phyloP scores from a whole-genome alignment of 2,329 filamentous ascomycete genomes.

The Aspergillus ochraceus region DNA sequence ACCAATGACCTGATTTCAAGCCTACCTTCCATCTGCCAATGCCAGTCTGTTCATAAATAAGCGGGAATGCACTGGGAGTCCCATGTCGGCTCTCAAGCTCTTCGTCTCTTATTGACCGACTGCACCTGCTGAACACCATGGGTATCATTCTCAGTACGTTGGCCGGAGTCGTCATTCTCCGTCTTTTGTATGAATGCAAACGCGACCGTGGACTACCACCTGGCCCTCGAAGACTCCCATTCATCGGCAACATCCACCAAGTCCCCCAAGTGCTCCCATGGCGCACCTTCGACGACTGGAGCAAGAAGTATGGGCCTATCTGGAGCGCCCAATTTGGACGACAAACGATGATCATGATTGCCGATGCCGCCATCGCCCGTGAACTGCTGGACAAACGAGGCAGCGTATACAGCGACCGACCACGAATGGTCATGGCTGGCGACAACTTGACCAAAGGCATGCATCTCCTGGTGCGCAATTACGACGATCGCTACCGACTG shows the following conservation, averaged over 20 bases:
- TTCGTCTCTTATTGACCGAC: neutral
- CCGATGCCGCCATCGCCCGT: conserved; percentile 52
- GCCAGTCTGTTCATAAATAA: neutral
- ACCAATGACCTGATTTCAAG: neutral
- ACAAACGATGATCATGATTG: conserved; percentile 41
- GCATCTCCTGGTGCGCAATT: conserved; percentile 44
- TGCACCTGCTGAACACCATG: neutral
- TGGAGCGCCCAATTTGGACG: conserved; percentile 33
- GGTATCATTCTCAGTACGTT: neutral
- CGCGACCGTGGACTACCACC: conserved; percentile 24
- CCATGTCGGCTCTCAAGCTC: no score
- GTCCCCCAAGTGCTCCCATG: conserved; percentile 23
- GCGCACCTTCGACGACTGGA: conserved; percentile 32
- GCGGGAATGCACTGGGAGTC: neutral
- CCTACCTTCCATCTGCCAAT: neutral
- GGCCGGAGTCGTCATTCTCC: conserved; percentile 4
- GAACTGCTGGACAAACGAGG: conserved; percentile 58
- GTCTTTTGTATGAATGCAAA: conserved; percentile 14
- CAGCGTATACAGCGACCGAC: conserved; percentile 53
- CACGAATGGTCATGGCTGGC: conserved; percentile 51
- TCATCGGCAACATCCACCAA: conserved; percentile 37
- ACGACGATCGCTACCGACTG: conserved; percentile 40
- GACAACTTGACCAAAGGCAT: conserved; percentile 46
- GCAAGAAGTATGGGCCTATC: conserved; percentile 35
- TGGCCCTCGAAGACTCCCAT: conserved; percentile 27